Evolutionary conservation across 495 filamentous ascomycete genomes (phyloP).

Genomic region (Bacidia rubella): DNA sequence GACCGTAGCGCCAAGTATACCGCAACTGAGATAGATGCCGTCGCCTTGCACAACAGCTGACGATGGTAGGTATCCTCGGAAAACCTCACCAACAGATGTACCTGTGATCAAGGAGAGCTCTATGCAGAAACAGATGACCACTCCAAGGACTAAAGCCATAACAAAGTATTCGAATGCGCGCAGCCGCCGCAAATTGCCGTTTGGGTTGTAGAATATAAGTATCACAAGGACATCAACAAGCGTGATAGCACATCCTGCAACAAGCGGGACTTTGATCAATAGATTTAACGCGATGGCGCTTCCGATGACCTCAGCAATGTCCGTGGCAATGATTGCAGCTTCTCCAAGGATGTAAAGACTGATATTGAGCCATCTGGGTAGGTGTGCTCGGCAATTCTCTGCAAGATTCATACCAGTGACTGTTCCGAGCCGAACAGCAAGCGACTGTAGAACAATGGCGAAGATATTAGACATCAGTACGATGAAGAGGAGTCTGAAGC

Average conservation of each 20-base stretch:
- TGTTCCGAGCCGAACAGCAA: constrained; percentile 75
- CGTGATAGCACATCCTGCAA: constrained; percentile 77
- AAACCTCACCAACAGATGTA: constrained; percentile 60
- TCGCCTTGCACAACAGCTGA: constrained; percentile 54
- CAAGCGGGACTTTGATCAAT: constrained; percentile 64
- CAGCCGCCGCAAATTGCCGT: constrained; percentile 57
- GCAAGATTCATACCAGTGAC: constrained; percentile 74
- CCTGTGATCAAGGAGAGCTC: constrained; percentile 60
- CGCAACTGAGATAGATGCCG: constrained; percentile 78
- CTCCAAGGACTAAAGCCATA: constrained; percentile 62
- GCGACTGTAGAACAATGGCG: constrained; percentile 68
- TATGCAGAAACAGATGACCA: constrained; percentile 84
- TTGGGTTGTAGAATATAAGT: constrained; percentile 71
- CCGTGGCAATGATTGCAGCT: constrained; percentile 72
- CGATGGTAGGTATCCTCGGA: constrained; percentile 73
- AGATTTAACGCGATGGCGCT: constrained; percentile 85
- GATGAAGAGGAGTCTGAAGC: constrained; percentile 62
- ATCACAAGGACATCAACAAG: constrained; percentile 76
- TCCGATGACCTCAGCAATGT: constrained; percentile 88
- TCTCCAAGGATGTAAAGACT: constrained; percentile 64
- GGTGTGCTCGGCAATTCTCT: constrained; percentile 60
- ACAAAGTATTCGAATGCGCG: constrained; percentile 74
- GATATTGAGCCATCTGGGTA: constrained; percentile 65
- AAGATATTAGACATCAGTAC: constrained; percentile 74
- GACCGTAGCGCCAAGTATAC: constrained; percentile 84